phyloP scores from a whole-genome alignment of 2,329 filamentous ascomycete species.

The Arthrobotrys iridis region DNA sequence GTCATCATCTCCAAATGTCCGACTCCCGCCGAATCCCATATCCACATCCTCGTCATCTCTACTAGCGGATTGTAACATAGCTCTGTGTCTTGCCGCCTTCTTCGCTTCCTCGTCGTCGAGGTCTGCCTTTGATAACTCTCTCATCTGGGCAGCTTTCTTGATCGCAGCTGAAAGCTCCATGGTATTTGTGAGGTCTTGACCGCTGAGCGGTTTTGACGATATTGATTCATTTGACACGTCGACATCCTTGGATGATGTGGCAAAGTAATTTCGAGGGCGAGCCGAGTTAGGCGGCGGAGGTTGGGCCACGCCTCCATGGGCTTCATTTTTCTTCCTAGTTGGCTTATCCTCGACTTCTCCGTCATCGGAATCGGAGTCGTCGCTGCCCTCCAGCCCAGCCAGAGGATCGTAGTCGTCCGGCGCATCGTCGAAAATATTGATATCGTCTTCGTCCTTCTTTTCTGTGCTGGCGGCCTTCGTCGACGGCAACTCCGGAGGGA shows the following conservation, averaged over 20 bases:
- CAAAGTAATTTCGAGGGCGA: conserved; percentile 68
- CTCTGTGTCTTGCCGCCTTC: conserved; percentile 75
- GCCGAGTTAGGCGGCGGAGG: conserved; percentile 47
- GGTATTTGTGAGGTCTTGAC: conserved; percentile 64
- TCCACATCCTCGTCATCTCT: conserved; percentile 92
- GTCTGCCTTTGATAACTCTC: conserved; percentile 54
- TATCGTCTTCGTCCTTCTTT: conserved; percentile 67
- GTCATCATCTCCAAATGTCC: conserved; percentile 82
- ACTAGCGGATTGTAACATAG: conserved; percentile 77
- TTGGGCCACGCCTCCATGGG: conserved; percentile 53
- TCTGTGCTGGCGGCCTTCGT: conserved; percentile 59
- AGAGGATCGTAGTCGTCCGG: conserved; percentile 75
- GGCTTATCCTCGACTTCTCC: conserved; percentile 64
- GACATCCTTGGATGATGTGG: conserved; percentile 63
- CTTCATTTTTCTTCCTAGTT: conserved; percentile 56
- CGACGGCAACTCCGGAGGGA: conserved; percentile 55
- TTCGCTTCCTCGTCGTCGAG: conserved; percentile 66
- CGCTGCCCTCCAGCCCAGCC: conserved; percentile 66
- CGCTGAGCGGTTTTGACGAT: conserved; percentile 65
- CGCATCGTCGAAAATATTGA: conserved; percentile 74
- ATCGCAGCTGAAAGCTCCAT: conserved; percentile 83
- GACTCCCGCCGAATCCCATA: conserved; percentile 88
- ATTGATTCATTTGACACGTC: conserved; percentile 59
- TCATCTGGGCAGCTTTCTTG: conserved; percentile 75
- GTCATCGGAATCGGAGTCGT: conserved; percentile 62